Percentiles rank a stretch among this genome's conserved stretches.
Conservation (phyloP, 1,284 basidiomycete genomes). For the Thelephora terrestris region DNA sequence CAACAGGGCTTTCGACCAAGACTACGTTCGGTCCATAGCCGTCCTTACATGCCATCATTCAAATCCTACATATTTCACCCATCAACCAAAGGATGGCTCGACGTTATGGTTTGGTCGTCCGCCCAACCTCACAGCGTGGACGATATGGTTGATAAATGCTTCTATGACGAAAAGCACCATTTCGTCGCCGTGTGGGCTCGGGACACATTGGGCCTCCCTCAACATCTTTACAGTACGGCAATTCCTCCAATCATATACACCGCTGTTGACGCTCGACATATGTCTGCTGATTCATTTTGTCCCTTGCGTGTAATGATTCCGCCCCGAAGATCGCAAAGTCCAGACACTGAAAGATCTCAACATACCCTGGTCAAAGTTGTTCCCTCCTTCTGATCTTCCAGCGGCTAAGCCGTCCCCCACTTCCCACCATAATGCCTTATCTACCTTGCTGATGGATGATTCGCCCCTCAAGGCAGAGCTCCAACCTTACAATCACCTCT, state of each 20-base stretch:
- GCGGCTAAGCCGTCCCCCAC: neutral
- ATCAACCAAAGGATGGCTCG: slow-evolving; percentile 49
- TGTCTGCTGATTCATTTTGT: neutral
- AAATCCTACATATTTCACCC: slow-evolving; percentile 52
- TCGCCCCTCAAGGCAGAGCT: slow-evolving; percentile 66
- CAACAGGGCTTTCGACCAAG: slow-evolving; percentile 13
- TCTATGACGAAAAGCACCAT: slow-evolving; percentile 31
- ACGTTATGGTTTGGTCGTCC: slow-evolving; percentile 83
- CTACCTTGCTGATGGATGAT: slow-evolving; percentile 77
- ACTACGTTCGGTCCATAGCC: slow-evolving; percentile 36
- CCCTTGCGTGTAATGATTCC: neutral
- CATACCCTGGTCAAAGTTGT: slow-evolving; percentile 57
- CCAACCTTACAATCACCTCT: slow-evolving; percentile 77
- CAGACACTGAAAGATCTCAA: slow-evolving; percentile 69
- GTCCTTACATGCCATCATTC: slow-evolving; percentile 67
- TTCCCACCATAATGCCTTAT: slow-evolving; percentile 44
- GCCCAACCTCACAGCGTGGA: slow-evolving; percentile 73
- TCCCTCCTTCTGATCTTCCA: neutral
- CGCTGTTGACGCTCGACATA: slow-evolving; percentile 7
- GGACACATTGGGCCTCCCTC: slow-evolving; percentile 58
- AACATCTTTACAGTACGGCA: slow-evolving; percentile 51
- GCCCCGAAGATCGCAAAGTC: slow-evolving; percentile 44
- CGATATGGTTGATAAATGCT: slow-evolving; percentile 57
- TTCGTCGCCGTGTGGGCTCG: slow-evolving; percentile 70
- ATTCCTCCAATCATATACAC: slow-evolving; percentile 4